Conservation (phyloP, 208 protist species). For the Crithidia thermophila region DNA sequence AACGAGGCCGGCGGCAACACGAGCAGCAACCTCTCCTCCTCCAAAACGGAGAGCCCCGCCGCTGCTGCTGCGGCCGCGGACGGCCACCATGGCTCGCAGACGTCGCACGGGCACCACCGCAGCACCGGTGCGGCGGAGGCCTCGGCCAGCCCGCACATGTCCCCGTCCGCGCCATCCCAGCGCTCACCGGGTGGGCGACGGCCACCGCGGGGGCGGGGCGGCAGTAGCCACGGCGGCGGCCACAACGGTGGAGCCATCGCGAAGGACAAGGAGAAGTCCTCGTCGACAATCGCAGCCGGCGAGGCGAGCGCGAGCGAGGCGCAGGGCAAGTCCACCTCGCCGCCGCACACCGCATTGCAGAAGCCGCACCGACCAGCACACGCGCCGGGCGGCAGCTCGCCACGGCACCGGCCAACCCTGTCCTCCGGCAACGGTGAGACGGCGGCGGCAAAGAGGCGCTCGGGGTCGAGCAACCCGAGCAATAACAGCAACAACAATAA, state of each 20-base stretch:
- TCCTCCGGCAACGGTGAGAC: not conserved
- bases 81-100: not conserved
- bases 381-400: conserved; percentile 10
- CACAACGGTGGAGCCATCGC: not conserved
- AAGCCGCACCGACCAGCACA: conserved; percentile 16
- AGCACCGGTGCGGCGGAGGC: not conserved
- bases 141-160: not conserved
- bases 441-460: not conserved
- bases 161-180: conserved; percentile 9
- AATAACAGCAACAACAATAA: not conserved
- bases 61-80: not conserved
- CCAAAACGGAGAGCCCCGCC: conserved; percentile 16
- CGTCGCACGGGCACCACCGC: not conserved
- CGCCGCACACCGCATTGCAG: conserved; percentile 1
- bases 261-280: not conserved
- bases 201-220: not conserved
- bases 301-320: conserved; percentile 10
- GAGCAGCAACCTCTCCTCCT: conserved; percentile 36
- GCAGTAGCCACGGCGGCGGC: not conserved
- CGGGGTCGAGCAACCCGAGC: not conserved
- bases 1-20: conserved; percentile 27
- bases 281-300: not conserved
- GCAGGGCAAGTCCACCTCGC: conserved; percentile 7
- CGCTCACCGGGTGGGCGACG: conserved; percentile 9
- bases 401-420: conserved; percentile 3